Evolutionary conservation across 2,329 filamentous ascomycete genomes (phyloP), one percentile per base, ranked within the genome.

Genomic region (Arthrobotrys megalospora): DNA sequence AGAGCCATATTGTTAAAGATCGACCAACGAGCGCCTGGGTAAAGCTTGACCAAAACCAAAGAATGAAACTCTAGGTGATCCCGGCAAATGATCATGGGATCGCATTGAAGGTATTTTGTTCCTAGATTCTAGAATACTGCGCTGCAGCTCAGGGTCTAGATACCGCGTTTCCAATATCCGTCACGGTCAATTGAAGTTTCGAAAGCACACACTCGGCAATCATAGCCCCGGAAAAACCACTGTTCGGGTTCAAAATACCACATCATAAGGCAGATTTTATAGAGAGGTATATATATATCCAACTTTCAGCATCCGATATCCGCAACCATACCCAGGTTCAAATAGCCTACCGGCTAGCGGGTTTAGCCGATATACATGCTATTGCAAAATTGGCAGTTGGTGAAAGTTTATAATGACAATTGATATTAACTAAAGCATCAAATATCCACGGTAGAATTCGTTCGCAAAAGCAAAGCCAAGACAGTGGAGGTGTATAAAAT

Each of bases 301-400:
- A 38, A 19, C 12, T 38, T 28, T 38, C 3, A 8, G 34, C 52
- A 58, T 38, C 21, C 34, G 52, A 38, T 21, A 38, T 5, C 7
- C 34, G 8, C 32, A 55, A 32, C 8, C 6, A 10, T 3, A 8
- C n/a, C n/a, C 36, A 43, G 55, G 55, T 16, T 6, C 19, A 21
- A 43, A 60, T 60, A 60, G 55, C 55, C 55, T 60, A 60, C 55
- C 55, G 55, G 55, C 36, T 60, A 43, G 10, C 10, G 36, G 55
- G 55, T 60, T 60, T 60, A 60, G 55, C 55, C 55, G 55, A 43
- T 10, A 60, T 38, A 32, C 3, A 7, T 12, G 12, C 21, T n/a
- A n/a, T 28, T 43, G 36, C 55, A n/a, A 43, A 43, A 41, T 38
- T 28, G 6, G 10, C 36, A 0, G 7, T 21, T 38, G 32, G 11